Conservation (phyloP, 345 rosid species). For the Euclidium syriacum region DNA sequence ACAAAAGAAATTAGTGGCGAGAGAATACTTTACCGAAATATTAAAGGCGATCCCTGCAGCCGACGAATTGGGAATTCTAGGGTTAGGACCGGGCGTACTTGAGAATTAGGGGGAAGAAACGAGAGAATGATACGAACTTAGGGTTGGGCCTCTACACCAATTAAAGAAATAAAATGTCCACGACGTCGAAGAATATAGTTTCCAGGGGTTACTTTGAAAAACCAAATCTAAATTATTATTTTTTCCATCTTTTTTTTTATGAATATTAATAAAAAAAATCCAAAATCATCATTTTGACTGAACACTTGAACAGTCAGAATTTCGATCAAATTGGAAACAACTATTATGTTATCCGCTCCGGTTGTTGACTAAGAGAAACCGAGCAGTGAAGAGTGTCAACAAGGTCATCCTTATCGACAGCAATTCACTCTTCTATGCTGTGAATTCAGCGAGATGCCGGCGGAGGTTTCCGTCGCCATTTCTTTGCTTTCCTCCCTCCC, state of each 20-base stretch:
- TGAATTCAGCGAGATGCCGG: too few relatives aligned
- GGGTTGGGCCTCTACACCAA: conserved; percentile 1
- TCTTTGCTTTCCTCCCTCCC: conserved; percentile 49
- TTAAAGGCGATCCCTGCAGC: background rate
- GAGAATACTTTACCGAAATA: background rate
- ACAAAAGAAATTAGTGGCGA: background rate
- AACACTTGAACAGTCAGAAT: too few relatives aligned
- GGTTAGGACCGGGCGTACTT: conserved; percentile 3
- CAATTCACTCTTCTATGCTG: too few relatives aligned
- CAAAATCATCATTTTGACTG: too few relatives aligned
- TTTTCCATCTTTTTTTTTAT: too few relatives aligned
- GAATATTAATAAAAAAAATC: too few relatives aligned
- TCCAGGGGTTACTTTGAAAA: conserved; percentile 9
- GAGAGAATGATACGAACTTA: conserved; percentile 17
- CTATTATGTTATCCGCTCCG: too few relatives aligned
- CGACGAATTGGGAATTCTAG: background rate
- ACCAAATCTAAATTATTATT: too few relatives aligned
- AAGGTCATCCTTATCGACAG: too few relatives aligned
- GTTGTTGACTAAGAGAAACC: too few relatives aligned
- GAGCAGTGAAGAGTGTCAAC: too few relatives aligned
- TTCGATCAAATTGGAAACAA: too few relatives aligned
- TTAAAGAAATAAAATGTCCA: conserved; percentile 5
- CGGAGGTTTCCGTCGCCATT: conserved; percentile 40
- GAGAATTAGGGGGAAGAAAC: conserved; percentile 27
- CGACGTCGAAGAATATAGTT: conserved; percentile 4